Evolutionary conservation across 805 yeast genomes (phyloP).

Genomic region (Saturnispora hagleri): DNA sequence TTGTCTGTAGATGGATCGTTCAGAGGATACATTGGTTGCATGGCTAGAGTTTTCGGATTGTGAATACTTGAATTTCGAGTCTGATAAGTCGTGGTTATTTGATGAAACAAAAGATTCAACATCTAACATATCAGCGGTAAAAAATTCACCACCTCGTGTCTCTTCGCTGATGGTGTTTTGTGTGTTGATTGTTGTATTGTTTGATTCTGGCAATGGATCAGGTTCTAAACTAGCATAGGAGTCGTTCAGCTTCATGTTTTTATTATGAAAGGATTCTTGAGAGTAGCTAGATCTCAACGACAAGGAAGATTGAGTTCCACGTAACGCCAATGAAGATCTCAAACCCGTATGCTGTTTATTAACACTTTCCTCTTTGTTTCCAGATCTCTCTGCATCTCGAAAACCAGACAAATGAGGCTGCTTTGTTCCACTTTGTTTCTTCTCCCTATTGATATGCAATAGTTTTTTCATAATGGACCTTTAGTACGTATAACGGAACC

Average conservation of each 20-base stretch:
- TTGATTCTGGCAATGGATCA: neutral
- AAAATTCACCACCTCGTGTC: neutral
- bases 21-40: neutral
- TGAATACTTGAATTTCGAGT: neutral
- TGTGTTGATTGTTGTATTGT: neutral
- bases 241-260: neutral
- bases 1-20: neutral
- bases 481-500: neutral
- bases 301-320: neutral
- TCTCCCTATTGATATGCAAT: neutral
- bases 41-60: neutral
- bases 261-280: neutral
- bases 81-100: too few species aligned
- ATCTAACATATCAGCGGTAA: neutral
- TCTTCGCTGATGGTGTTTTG: neutral
- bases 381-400: neutral
- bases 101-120: neutral
- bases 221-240: neutral
- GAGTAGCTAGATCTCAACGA: conserved; percentile 1
- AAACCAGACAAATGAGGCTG: neutral
- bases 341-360: neutral
- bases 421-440: neutral
- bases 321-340: neutral
- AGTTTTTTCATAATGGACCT: neutral
- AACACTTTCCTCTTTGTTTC: neutral